Conservation (phyloP, 352 stramenopile species). For the Aphanomyces cochlioides region DNA sequence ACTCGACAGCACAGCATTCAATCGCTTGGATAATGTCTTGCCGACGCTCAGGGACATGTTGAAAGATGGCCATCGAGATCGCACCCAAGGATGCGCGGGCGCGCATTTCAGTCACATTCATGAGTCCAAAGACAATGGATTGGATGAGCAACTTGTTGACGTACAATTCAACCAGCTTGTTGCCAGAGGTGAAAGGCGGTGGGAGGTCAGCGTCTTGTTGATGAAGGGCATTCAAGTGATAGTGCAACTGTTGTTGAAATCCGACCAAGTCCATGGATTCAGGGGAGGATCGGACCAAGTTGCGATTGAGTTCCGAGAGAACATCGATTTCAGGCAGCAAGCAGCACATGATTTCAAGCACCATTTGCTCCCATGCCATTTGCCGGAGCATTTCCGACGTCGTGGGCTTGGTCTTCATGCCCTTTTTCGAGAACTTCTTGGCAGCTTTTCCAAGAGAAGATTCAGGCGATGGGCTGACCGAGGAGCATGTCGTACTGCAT, state of each 20-base stretch:
- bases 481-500: conserved; percentile 42
- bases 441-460: conserved; percentile 30
- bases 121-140: conserved; percentile 21
- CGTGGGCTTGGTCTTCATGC: conserved; percentile 7
- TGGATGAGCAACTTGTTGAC: conserved; percentile 32
- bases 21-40: conserved; percentile 17
- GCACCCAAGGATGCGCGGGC: neutral
- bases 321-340: conserved; percentile 68
- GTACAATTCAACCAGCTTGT: conserved; percentile 46
- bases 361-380: conserved; percentile 48
- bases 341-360: conserved; percentile 70
- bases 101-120: conserved; percentile 21
- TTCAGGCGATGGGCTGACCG: neutral
- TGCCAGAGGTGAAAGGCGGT: conserved; percentile 6
- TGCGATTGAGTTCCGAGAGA: conserved; percentile 66
- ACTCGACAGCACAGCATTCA: conserved; percentile 3
- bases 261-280: conserved; percentile 46
- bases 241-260: conserved; percentile 38
- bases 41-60: conserved; percentile 3
- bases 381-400: conserved; percentile 28
- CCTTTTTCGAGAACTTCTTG: conserved; percentile 33
- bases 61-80: conserved; percentile 18
- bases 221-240: conserved; percentile 73
- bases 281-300: conserved; percentile 1
- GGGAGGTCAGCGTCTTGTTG: conserved; percentile 50